These are phyloP conservation scores for Termitomyces sp. DNA, from an alignment of 768 basidiomycete genomes.

Conservation along the genomic window DNA sequence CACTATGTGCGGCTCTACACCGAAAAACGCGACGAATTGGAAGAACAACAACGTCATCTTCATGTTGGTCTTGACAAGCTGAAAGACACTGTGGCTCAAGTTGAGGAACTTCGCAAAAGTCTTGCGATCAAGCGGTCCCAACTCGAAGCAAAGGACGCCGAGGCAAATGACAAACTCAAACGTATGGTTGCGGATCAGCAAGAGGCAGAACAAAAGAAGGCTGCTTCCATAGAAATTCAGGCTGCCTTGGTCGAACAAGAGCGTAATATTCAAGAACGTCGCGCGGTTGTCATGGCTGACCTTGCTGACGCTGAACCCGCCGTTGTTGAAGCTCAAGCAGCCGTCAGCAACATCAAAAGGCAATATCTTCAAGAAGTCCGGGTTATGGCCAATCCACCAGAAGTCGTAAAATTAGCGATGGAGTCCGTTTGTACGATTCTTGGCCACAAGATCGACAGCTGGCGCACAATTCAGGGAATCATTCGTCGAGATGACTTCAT, in stretches of 20 bases:
- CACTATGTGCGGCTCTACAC: conserved; percentile 94
- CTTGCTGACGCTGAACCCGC: conserved; percentile 98
- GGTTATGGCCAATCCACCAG: conserved; percentile 97
- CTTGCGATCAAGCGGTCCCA: conserved; percentile 91
- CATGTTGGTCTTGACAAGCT: conserved; percentile 98
- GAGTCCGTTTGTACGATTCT: conserved; percentile 96
- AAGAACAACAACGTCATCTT: conserved; percentile 97
- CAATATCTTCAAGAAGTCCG: conserved; percentile 96
- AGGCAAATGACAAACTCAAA: conserved; percentile 95
- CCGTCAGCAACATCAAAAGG: conserved; percentile 95
- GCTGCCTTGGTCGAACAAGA: conserved; percentile 91
- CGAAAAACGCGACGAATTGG: conserved; percentile 95
- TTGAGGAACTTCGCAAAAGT: conserved; percentile 93
- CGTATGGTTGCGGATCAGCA: conserved; percentile 99
- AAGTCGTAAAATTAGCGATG: conserved; percentile 96
- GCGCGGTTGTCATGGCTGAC: conserved; percentile 87
- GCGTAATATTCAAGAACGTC: conserved; percentile 80
- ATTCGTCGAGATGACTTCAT: conserved; percentile 98
- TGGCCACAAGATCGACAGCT: conserved; percentile 94
- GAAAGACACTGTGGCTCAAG: conserved; percentile 91
- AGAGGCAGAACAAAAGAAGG: conserved; percentile 97
- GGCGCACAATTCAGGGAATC: conserved; percentile 93
- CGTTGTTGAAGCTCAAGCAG: conserved; percentile 88
- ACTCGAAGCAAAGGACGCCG: conserved; percentile 86
- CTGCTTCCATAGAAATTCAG: conserved; percentile 93